Conservation (phyloP, 1,284 basidiomycete species). For the Moniliophthora roreri region DNA sequence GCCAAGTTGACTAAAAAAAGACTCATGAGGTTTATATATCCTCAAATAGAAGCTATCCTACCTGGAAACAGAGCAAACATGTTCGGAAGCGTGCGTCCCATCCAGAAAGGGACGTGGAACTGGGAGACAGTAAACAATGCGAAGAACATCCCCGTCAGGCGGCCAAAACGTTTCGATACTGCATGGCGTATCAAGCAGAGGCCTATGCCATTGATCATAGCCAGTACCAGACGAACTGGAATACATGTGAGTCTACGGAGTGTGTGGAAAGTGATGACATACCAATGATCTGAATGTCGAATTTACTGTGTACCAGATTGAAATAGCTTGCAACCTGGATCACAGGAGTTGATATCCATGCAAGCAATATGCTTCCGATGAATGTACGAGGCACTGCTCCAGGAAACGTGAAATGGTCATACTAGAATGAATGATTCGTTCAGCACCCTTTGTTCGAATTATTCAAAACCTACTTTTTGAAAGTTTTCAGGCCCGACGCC, state of each 20-base stretch:
- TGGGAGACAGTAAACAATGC: slow-evolving; percentile 73
- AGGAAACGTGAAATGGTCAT: slow-evolving; percentile 89
- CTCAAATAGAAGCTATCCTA: no score
- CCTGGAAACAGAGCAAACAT: slow-evolving; percentile 86
- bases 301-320: slow-evolving; percentile 50
- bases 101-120: slow-evolving; percentile 94
- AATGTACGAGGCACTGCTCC: slow-evolving; percentile 91
- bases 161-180: slow-evolving; percentile 64
- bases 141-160: slow-evolving; percentile 58
- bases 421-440: slow-evolving; percentile 46
- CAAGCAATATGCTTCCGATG: slow-evolving; percentile 67
- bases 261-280: slow-evolving; percentile 11
- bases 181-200: slow-evolving; percentile 67
- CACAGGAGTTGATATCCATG: slow-evolving; percentile 48
- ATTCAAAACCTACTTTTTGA: slow-evolving; percentile 43
- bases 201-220: slow-evolving; percentile 62
- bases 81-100: slow-evolving; percentile 91
- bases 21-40: no score
- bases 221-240: slow-evolving; percentile 77
- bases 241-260: not conserved
- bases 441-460: slow-evolving; percentile 3
- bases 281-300: slow-evolving; percentile 66
- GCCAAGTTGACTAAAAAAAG: slow-evolving; percentile 60
- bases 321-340: slow-evolving; percentile 39
- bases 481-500: slow-evolving; percentile 51